Evolutionary conservation across 148 eudicot species (phyloP), one percentile per base, ranked within the genome.

Genomic region (Agrostemma githago): DNA sequence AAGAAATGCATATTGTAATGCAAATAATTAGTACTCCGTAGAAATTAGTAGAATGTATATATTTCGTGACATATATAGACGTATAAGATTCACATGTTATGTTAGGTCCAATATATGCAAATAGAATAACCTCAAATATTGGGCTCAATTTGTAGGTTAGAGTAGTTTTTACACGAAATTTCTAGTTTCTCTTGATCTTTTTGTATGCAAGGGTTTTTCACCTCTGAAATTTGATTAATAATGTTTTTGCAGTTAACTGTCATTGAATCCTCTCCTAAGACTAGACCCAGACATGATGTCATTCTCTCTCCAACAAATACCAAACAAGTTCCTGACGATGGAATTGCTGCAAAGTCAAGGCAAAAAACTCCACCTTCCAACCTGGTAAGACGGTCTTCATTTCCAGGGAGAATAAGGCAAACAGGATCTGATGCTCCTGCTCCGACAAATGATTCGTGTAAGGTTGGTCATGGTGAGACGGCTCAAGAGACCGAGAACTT

Each of bases 291-390:
- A 76, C 81, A 85, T 76, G 99, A 92, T 62, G 88, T 77, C 19
- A 77, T 76, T 74, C 83, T 80, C 74, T 84, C 89, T 6, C 71
- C 83, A 76, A 85, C 89, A 65, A 76, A 82, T 51, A 16, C 70
- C 40, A 86, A 78, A 60, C 81, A 82, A 73, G 77, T 77, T 43
- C 73, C 77, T 72, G 96, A 91, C 74, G 90, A 93, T 72, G 88
- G 88, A 76, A 59, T 66, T 56, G 72, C 85, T 80, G 64, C 78
- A 19, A 89, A 80, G 80, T 76, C 82, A 57, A 85, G 92, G 80
- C 89, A 79, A 68, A 89, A 81, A 85, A 96, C 97, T 46, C 97
- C 96, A 59, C 98, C 97, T 51, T 70, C 79, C 67, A 82, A 74
- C 82, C 84, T 85, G 26, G 40, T 53, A 37, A 81, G 91, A 78